Base-by-base conservation (phyloP, 345 rosid species). In the Microcos paniculata region DNA sequence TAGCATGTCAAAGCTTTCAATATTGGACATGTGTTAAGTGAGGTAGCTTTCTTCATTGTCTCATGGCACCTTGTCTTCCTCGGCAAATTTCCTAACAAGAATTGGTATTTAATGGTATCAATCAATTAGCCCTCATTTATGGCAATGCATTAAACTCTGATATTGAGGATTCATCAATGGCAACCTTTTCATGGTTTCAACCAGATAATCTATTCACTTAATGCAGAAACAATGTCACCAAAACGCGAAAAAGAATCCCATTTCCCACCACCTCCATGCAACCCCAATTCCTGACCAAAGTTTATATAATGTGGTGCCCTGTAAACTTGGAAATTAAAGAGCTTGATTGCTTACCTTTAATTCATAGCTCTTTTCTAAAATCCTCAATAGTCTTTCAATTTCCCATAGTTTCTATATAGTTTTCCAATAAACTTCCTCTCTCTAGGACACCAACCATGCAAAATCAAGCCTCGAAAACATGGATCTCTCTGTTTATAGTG, bases 401-500 rank as follows among this genome's bases (percentile, higher is more conserved):
- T 33, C 49, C 62, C 62, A 14, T 45, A 1, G 19, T 12, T 21
- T 30, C 30, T 59, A 14, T 15, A 46, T 30, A 15, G 15, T 49
- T 31, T 51, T 19, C 42, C 38, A 12, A 45, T 8, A 55, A 55
- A 21, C 11, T 12, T 31, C 15, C 21, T 46, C 18, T 43, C 2
- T 49, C 53, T 4, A 4, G 18, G 53, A 49, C 11, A 10, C 61
- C 61, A 58, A 45, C 23, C 61, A 76, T 76, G 79, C 18, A 38
- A 46, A 64, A 78, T 58, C 74, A 73, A 70, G 42, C 28, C 9
- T 48, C 13, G 23, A 43, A 28, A 45, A 7, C 12, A 56, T 55
- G 79, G 62, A 13, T 74, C 57, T 58, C 7, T 26, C 13, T 76
- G 55, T 38, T 71, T 65, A 26, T 80, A 12, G 14, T 76, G 21